Evolutionary conservation across 2,329 filamentous ascomycete species (phyloP), one percentile per base, ranked within the genome.

Genomic region (Botrytis galanthina): DNA sequence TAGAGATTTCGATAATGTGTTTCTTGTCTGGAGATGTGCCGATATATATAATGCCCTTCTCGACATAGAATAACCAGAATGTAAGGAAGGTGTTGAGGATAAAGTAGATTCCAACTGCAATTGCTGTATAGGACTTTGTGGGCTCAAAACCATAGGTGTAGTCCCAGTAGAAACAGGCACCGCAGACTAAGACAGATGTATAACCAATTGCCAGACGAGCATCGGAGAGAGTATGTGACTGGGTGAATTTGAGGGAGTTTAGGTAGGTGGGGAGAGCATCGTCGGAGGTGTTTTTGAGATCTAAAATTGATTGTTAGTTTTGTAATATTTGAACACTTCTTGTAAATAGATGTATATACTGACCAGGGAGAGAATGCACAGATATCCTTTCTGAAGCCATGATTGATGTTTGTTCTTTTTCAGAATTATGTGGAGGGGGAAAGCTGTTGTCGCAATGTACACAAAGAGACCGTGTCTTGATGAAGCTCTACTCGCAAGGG

Each of bases 251-350:
- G 82, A 98, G 90, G 46, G 90, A 93, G 83, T 93, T 95, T 76
- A 99, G 90, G 85, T 98, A 98, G 84, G 96, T 94, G 74, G 93
- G 90, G 74, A 99, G 91, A 73, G 95, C 94, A 84, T 99, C 96
- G 85, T 99, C 96, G 77, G 93, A 94, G 57, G 95, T 97, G 85
- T 96, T 97, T 84, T 98, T 98, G 76, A 99, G 91, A 82, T 98
- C 96, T 97, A 81, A 62, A 57, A 26, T 64, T 54, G 46, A 26
- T 29, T 35, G n/a, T 64, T 32, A 72, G 26, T 67, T 32, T 46
- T 63, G 46, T 60, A 60, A 59, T 51, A 42, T n/a, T 26, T 35
- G 32, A 59, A 42, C 8, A 18, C 29, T 32, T 32, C 10, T 42
- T 42, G 5, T 5, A 32, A 10, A 57, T 42, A 44, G 57, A 42